Evolutionary conservation across 202 grass and related monocot species (phyloP), one percentile per base, ranked within the genome.

Genomic region (Saccharum hybrid): DNA sequence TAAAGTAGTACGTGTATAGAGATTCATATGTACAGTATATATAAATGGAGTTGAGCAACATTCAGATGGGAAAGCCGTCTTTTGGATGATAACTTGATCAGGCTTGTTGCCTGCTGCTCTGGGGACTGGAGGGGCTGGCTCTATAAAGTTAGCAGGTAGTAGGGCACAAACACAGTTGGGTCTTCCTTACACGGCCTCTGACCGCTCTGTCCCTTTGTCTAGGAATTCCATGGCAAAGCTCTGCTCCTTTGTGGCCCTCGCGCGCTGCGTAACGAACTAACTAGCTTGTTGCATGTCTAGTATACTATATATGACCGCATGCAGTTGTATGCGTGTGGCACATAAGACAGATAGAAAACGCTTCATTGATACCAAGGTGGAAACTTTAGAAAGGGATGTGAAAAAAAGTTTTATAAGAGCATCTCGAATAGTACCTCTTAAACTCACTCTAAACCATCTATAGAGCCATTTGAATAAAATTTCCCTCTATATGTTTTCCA

Each of bases 151-250:
- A 45, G 40, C n/a, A 61, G 57, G 21, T 10, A 56, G 49, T 26
- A 80, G 69, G 84, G 70, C 77, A 84, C 86, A 69, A 11, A 26
- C 57, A 74, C 81, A 16, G 38, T n/a, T 76, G 30, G 30, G 37
- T 49, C 21, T 28, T 28, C 28, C n/a, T 64, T 81, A 83, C 90
- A 86, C 74, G 26, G 54, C 21, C 66, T 85, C 90, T 90, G 87
- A 87, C 66, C 65, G 12, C 15, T 67, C 39, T 92, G 87, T 87
- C 84, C 68, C 77, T 87, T 85, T 90, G 90, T 90, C 90, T 82
- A 90, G 61, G 54, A 87, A 85, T 87, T 85, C 72, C 84, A 82
- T 85, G 72, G 81, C 90, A 92, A 63, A 80, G 40, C 34, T 60
- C 70, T 81, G 84, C 23, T 80, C n/a, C 63, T 42, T 52, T 40